Evolutionary conservation across 805 yeast species (phyloP), one percentile per base, ranked within the genome.

Genomic region (Isabelozyma rhagii): DNA sequence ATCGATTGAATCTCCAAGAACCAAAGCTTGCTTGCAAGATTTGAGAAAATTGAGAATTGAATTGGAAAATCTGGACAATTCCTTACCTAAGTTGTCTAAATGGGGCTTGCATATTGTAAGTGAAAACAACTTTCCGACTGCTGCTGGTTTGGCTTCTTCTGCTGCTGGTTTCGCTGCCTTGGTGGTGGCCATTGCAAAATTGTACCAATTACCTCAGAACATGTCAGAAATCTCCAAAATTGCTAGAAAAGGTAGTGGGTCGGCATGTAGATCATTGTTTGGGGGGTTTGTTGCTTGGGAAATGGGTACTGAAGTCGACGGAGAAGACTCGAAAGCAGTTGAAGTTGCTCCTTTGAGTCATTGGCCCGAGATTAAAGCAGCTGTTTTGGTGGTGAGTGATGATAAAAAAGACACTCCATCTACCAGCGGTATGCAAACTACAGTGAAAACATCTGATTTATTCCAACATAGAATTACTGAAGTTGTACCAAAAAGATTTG

Each of bases 211-310:
- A 52, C 96, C 97, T n/a, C 87, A 88, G 62, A 81, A 87, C 52
- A 77, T 81, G 62, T 87, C 94, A 18, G 97, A 91, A 62, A 79
- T 94, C 54, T 89, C 97, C 55, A 87, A 85, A 63, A 87, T 94
- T 63, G 99, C 99, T 11, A 84, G 99, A 71, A 93, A 91, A 72
- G 99, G 99, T 31, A 91, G 97, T 6, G 99, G 99, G 2, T 90
- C 97, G 11, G 99, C 99, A 6, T 94, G 99, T 72, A 81, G 99
- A 68, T 94, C 98, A 8, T 75, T 94, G 54, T 90, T 89, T 69
- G 98, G 99, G 44, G 99, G 99, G 7, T 94, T 84, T 64, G 99
- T 94, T 10, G 98, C 98, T 3, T 94, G 99, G 99, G 97, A 94
- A 68, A 91, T 92, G 97, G 99, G 99, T 50, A 56, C 59, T 3